Conservation (phyloP, 352 stramenopile species). For the Bremia lactucae region DNA sequence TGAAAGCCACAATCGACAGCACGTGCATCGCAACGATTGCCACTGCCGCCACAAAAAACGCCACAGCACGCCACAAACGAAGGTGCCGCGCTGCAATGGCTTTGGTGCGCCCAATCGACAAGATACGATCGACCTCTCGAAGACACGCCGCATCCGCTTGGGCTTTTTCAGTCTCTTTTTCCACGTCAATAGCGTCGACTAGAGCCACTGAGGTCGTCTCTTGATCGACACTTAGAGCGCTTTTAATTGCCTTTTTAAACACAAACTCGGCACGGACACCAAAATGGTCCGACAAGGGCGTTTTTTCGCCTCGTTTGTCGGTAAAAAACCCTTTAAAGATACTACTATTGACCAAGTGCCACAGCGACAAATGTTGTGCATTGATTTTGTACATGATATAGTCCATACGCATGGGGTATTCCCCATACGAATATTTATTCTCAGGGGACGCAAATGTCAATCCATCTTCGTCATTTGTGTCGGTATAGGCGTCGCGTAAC, state of each 20-base stretch:
- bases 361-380: no score
- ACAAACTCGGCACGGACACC: conserved; percentile 61
- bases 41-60: conserved; percentile 23
- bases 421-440: conserved; percentile 73
- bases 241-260: no score
- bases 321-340: conserved; percentile 77
- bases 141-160: conserved; percentile 21
- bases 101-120: conserved; percentile 29
- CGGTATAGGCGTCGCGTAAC: conserved; percentile 58
- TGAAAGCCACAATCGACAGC: conserved; percentile 21
- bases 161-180: no score
- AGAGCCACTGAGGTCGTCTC: no score
- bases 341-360: conserved; percentile 46
- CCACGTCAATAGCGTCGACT: no score
- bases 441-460: conserved; percentile 66
- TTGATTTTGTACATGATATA: conserved; percentile 68
- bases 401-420: conserved; percentile 80
- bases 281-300: conserved; percentile 69
- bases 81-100: conserved; percentile 28
- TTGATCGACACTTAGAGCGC: no score
- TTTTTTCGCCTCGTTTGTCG: conserved; percentile 43
- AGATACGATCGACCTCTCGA: conserved; percentile 32
- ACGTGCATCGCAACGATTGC: conserved; percentile 23
- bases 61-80: conserved; percentile 27
- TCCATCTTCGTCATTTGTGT: conserved; percentile 52